Conservation (phyloP, 1,284 basidiomycete species). For the Ustilago bromivora region DNA sequence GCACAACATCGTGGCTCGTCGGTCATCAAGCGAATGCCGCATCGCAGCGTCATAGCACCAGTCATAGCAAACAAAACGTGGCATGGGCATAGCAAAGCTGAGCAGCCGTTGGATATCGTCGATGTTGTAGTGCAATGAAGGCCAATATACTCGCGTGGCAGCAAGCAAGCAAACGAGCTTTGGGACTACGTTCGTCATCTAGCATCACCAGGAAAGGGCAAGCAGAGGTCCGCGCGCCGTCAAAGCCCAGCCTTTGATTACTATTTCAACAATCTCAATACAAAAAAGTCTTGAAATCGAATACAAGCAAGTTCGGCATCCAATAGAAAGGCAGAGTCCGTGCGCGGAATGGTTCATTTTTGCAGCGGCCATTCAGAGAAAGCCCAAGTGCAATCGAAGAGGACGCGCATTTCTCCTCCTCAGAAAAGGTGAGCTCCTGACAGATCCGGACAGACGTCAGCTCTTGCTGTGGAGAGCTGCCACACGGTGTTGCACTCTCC, state of each 20-base stretch:
- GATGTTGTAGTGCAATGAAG: neutral
- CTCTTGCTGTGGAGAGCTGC: neutral
- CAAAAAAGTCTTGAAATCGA: neutral
- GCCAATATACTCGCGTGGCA: neutral
- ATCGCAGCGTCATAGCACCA: neutral
- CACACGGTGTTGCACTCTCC: neutral
- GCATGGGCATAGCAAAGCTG: neutral
- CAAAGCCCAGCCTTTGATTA: neutral
- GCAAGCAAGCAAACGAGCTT: neutral
- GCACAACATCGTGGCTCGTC: neutral
- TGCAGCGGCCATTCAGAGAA: neutral
- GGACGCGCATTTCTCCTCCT: neutral
- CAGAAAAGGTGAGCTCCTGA: conserved; percentile 4
- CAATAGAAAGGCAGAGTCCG: conserved; percentile 15
- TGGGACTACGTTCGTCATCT: conserved; percentile 17
- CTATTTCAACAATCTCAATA: neutral
- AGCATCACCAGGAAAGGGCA: conserved; percentile 3
- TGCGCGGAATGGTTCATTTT: conserved; percentile 10
- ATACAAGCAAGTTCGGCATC: neutral
- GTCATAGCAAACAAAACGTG: neutral
- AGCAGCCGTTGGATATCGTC: neutral
- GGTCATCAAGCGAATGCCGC: neutral
- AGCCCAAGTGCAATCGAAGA: conserved; percentile 2
- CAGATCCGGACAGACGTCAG: conserved; percentile 20
- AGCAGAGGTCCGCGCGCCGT: neutral